These are phyloP conservation scores for Ascosphaera aggregata DNA, from an alignment of 2,329 filamentous ascomycete species.

Conservation along the genomic window DNA sequence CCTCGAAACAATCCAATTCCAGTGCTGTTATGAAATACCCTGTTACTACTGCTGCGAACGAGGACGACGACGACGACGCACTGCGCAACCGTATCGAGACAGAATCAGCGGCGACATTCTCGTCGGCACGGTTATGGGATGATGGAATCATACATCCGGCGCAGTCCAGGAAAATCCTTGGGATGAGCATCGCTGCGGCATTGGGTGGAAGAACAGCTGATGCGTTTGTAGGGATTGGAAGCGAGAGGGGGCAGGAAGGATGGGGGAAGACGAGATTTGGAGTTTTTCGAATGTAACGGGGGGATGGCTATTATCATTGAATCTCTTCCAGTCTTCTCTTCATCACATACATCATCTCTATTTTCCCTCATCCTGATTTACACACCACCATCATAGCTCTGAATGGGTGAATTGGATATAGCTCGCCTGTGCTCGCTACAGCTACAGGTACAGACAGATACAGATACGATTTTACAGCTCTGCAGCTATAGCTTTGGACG, in stretches of 20 bases:
- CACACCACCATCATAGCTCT: no score
- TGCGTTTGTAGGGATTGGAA: not conserved
- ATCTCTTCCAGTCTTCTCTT: not conserved
- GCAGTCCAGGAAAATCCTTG: constrained; percentile 50
- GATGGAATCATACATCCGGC: constrained; percentile 60
- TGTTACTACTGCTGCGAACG: no score
- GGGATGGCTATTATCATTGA: not conserved
- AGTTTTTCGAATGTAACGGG: constrained; percentile 53
- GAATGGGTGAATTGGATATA: no score
- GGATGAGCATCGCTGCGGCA: constrained; percentile 47
- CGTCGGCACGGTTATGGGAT: constrained; percentile 76
- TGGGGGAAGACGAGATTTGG: constrained; percentile 45
- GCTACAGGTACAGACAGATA: no score
- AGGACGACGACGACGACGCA: constrained; percentile 57
- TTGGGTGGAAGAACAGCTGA: constrained; percentile 33
- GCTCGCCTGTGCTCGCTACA: no score
- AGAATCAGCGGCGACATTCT: constrained; percentile 77
- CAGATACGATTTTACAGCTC: no score
- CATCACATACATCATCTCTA: no score
- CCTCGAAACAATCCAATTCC: constrained; percentile 9
- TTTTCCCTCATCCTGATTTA: no score
- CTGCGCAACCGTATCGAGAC: constrained; percentile 66
- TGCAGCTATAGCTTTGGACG: no score
- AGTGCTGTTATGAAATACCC: no score
- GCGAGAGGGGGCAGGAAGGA: constrained; percentile 20